Percentiles rank a stretch among this genome's conserved stretches.
Conservation (phyloP, 1,139 yeast genomes). For the Yamadazyma epiphylla region DNA sequence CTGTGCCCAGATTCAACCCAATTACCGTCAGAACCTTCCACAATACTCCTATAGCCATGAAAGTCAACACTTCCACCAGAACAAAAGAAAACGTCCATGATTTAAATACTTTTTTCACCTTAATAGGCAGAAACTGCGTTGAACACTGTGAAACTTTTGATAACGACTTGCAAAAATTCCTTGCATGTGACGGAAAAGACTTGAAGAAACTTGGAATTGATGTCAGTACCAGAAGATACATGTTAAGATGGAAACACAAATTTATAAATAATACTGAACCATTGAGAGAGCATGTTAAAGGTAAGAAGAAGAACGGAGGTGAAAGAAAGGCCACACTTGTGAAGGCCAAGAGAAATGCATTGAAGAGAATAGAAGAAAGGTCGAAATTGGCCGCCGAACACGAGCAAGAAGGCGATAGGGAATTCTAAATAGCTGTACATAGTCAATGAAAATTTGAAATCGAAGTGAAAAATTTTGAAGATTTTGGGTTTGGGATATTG, state of each 20-base stretch:
- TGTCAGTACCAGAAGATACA: slow-evolving; percentile 63
- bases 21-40: slow-evolving; percentile 9
- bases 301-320: slow-evolving; percentile 84
- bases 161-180: slow-evolving; percentile 65
- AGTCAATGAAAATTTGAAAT: neutral
- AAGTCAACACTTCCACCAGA: slow-evolving; percentile 37
- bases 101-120: slow-evolving; percentile 62
- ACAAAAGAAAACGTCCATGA: slow-evolving; percentile 63
- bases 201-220: slow-evolving; percentile 84
- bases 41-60: slow-evolving; percentile 14
- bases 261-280: slow-evolving; percentile 55
- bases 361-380: slow-evolving; percentile 45
- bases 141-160: slow-evolving; percentile 74
- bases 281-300: slow-evolving; percentile 56
- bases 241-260: slow-evolving; percentile 49
- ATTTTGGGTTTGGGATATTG: too few relatives aligned
- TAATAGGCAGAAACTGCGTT: slow-evolving; percentile 70
- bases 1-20: too few relatives aligned
- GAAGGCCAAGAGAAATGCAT: slow-evolving; percentile 66
- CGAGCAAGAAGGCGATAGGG: slow-evolving; percentile 25
- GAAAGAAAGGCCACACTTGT: slow-evolving; percentile 75
- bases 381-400: slow-evolving; percentile 29
- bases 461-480: neutral
- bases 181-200: slow-evolving; percentile 48
- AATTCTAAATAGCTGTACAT: too few relatives aligned